A percentile compares a stretch with the other conserved stretches of the same genome.
phyloP scores from a whole-genome alignment of 2,329 filamentous ascomycete genomes.

The Gnomoniopsis smithogilvyi region DNA sequence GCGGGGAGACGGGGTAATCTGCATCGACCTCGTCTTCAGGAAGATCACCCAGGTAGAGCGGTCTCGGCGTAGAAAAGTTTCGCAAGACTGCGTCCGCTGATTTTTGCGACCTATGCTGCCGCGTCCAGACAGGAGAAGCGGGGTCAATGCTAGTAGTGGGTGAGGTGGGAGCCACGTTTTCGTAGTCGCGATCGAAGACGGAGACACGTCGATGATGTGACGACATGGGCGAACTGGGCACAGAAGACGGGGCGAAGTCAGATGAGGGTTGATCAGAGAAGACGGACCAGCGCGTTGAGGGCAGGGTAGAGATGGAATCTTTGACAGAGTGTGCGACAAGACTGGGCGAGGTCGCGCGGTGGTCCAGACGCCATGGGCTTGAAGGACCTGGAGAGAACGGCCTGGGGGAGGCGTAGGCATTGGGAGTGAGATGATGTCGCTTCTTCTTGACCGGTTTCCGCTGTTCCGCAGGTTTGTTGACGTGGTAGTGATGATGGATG shows the following conservation, averaged over 20 bases:
- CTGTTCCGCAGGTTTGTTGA: slow-evolving; percentile 57
- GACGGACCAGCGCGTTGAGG: slow-evolving; percentile 60
- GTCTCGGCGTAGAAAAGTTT: slow-evolving; percentile 37
- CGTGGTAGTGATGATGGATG: slow-evolving; percentile 92
- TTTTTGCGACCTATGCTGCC: slow-evolving; percentile 48
- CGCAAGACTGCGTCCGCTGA: slow-evolving; percentile 54
- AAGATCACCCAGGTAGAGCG: slow-evolving; percentile 25
- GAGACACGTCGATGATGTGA: slow-evolving; percentile 59
- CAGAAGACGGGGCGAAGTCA: slow-evolving; percentile 67
- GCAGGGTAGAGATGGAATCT: slow-evolving; percentile 49
- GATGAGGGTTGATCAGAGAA: slow-evolving; percentile 55
- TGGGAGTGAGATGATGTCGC: slow-evolving; percentile 59
- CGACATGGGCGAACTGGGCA: slow-evolving; percentile 78
- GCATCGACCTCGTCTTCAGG: slow-evolving; percentile 20
- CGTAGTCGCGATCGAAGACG: slow-evolving; percentile 72
- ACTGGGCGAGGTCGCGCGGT: slow-evolving; percentile 36
- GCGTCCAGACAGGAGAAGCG: slow-evolving; percentile 55
- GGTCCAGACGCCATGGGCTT: slow-evolving; percentile 33
- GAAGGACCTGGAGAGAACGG: slow-evolving; percentile 37
- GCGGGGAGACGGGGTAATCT: slow-evolving; percentile 18
- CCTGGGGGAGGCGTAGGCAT: slow-evolving; percentile 57
- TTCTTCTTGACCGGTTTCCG: slow-evolving; percentile 67
- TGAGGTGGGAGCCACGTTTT: slow-evolving; percentile 64
- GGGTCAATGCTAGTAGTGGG: slow-evolving; percentile 75
- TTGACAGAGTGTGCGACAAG: slow-evolving; percentile 40